phyloP scores from a whole-genome alignment of 208 protist genomes.

The Phytomonas serpens region DNA sequence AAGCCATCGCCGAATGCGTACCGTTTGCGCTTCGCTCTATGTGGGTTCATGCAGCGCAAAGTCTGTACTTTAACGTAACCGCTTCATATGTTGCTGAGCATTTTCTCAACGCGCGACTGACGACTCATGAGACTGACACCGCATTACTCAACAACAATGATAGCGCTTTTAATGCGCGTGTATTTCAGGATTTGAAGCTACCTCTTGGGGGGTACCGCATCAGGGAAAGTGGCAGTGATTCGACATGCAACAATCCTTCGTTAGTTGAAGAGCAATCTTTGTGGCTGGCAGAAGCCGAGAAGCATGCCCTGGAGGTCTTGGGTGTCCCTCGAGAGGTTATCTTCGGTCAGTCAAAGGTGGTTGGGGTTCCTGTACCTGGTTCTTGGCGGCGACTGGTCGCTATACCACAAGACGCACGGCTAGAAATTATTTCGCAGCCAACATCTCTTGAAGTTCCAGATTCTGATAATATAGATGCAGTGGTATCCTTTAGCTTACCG shows the following conservation, averaged over 20 bases:
- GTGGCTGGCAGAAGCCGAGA: constrained; percentile 16
- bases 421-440: not conserved
- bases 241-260: not conserved
- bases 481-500: constrained; percentile 50
- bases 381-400: constrained; percentile 44
- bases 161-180: not conserved
- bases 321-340: constrained; percentile 21
- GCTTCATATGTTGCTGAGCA: constrained; percentile 25
- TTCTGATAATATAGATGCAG: not conserved
- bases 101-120: not conserved
- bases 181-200: constrained; percentile 9
- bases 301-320: constrained; percentile 18
- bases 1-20: constrained; percentile 39
- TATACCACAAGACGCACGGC: constrained; percentile 9
- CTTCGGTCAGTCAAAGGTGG: constrained; percentile 39
- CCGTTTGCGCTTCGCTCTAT: constrained; percentile 50
- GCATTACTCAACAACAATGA: not conserved
- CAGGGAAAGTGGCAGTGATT: not conserved
- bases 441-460: not conserved
- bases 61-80: constrained; percentile 66
- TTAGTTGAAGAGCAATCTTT: not conserved
- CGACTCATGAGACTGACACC: not conserved
- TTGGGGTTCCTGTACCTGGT: constrained; percentile 58
- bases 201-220: constrained; percentile 22
- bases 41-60: constrained; percentile 78